phyloP scores from a whole-genome alignment of 768 basidiomycete species.

The Termitomyces sp. region DNA sequence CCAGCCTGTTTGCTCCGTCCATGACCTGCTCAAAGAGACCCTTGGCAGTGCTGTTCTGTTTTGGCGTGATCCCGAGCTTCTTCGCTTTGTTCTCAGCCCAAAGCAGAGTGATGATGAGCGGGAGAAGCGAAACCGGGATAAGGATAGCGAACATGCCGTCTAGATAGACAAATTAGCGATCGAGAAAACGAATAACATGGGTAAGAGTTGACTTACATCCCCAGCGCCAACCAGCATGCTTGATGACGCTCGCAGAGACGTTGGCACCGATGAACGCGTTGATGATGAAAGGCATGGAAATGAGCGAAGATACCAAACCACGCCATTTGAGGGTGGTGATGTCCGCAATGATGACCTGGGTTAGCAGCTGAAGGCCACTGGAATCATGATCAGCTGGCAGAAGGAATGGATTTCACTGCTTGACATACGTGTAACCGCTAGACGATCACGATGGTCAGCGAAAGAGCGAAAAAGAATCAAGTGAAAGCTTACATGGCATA shows the following conservation, averaged over 20 bases:
- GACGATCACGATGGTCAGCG: slow-evolving; percentile 18
- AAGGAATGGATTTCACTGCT: slow-evolving; percentile 9
- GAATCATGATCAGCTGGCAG: slow-evolving; percentile 8
- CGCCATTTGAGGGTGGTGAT: slow-evolving; percentile 55
- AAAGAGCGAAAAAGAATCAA: slow-evolving; percentile 2
- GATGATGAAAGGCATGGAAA: slow-evolving; percentile 49
- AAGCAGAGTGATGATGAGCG: slow-evolving; percentile 48
- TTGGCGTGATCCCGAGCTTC: slow-evolving; percentile 24
- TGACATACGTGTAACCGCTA: slow-evolving; percentile 56
- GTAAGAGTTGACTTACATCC: slow-evolving; percentile 44
- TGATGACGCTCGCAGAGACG: slow-evolving; percentile 41
- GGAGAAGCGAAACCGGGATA: slow-evolving; percentile 42
- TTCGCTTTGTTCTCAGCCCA: slow-evolving; percentile 50
- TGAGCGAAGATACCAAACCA: slow-evolving; percentile 32
- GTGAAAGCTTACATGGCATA: slow-evolving; percentile 43
- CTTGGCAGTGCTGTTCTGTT: not conserved
- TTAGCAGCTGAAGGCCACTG: slow-evolving; percentile 58
- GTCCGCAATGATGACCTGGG: slow-evolving; percentile 60
- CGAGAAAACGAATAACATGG: not conserved
- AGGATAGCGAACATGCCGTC: slow-evolving; percentile 58
- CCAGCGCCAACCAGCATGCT: slow-evolving; percentile 57
- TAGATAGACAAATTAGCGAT: slow-evolving; percentile 13
- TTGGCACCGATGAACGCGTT: slow-evolving; percentile 66
- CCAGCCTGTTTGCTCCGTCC: slow-evolving; percentile 30
- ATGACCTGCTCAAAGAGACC: slow-evolving; percentile 17